Evolutionary conservation across 1,284 basidiomycete genomes (phyloP), one percentile per base, ranked within the genome.

Genomic region (Boletus semigastroideus): DNA sequence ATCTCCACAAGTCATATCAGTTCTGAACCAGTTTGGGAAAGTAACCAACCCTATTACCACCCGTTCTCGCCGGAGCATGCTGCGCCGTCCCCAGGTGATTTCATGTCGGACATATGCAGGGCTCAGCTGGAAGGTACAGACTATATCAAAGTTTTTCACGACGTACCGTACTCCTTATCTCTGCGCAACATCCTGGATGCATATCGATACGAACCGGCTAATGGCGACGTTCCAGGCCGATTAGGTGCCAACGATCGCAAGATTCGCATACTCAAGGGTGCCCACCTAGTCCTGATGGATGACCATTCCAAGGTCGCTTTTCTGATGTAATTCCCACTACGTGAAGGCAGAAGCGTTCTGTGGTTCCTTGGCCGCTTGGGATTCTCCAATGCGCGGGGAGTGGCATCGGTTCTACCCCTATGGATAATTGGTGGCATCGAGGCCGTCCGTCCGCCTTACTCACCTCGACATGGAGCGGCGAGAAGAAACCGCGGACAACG

Each of bases 141-240:
- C 58, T 73, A 83, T 59, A 76, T 87, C 70, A 84, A 83, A 64
- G 62, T 87, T 20, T 83, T 83, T 63, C 83, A 85, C 59, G 82
- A 84, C 55, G 72, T 75, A 17, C 55, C 60, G 20, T 72, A 75
- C 53, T 73, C 80, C 16, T 73, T 81, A 67, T 65, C 69, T 52
- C 58, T 87, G 8, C 74, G 84, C 34, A 77, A 71, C 52, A 60
- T 80, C 17, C 65, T 87, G 31, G 74, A 83, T 62, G 70, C 74
- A 5, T 87, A 85, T 46, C 56, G 37, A 50, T 67, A 63, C 42
- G 49, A 52, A 20, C 51, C 49, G 1, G 46, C 16, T 17, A 45
- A 55, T 50, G 48, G 22, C 17, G 37, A 49, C 20, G 48, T 33
- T 54, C 48, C 42, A 39, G 51, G 62, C 51, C 64, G 57, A 66